Base-by-base conservation (phyloP, 768 basidiomycete species). In the Russula abietina region DNA sequence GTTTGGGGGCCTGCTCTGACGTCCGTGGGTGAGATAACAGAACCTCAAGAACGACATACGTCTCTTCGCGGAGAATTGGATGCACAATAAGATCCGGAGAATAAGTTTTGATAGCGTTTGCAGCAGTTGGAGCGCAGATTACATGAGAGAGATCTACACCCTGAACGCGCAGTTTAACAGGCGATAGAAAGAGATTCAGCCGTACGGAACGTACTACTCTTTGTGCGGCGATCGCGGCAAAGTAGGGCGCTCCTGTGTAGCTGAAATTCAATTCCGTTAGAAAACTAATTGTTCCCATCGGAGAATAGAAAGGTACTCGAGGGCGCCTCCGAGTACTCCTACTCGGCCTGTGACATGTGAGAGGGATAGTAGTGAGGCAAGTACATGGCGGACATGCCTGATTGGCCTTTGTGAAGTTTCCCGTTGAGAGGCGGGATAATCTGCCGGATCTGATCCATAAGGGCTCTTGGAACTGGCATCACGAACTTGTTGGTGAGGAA, bases 31-130 rank as follows among this genome's bases (percentile, higher is more conserved):
- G 45, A 55, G 55, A 52, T 14, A 6, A 36, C 16, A 55, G 12
- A 10, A 14, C 41, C 16, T 2, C 41, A 28, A n/a, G 33, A n/a
- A 28, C 11, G 33, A 75, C 86, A 63, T 73, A 90, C 86, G 77
- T 74, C 55, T 86, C 81, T 71, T 88, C 81, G 32, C 80, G 76
- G 6, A 99, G 80, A 59, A 98, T 91, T 1, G 93, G 95, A 70
- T 99, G 96, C 0, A 99, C 97, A 70, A 99, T 99, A 49, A 99
- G 76, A 74, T 99, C 95, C 1, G 94, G 94, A 4, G 92, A 95
- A 73, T 98, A 99, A 0, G 91, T 88, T 76, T 99, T 99, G 79
- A 99, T 99, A 50, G 93, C 89, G 5, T 81, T 81, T 30, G 93
- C 93, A 7, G 97, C 96, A 0, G 84, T 85, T 0, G 96, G 96